Evolutionary conservation across 2,329 filamentous ascomycete species (phyloP), one percentile per base, ranked within the genome.

Genomic region (Chlorencoelia australis): DNA sequence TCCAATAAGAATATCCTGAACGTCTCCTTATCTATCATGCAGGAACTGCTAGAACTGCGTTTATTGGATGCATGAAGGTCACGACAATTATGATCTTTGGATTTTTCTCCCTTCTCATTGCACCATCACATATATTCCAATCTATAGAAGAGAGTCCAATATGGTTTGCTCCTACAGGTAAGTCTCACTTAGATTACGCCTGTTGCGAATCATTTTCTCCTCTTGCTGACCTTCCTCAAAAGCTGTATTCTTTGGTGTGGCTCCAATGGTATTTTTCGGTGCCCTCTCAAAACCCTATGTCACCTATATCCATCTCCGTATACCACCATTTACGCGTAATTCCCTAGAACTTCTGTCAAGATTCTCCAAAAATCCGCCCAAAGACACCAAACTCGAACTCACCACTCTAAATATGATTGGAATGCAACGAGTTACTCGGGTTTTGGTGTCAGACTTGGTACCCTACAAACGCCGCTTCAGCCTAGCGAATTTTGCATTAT

Each of bases 11-110:
- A 21, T 69, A 70, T 40, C 73, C 75, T 0, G 67, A 74, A 44
- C 64, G 63, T 10, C 54, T 88, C 18, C 68, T 86, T 47, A 71
- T 93, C 43, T 93, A 84, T 58, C 81, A 87, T 60, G 77, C 77
- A 35, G 82, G 84, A 35, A 79, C 74, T 1, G 68, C 69, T 7
- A 69, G 73, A 40, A 79, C 73, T 19, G 73, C 76, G 5, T 79
- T 82, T 46, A 61, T 89, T 30, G 82, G 79, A 32, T 72, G 76
- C 52, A 58, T 83, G 43, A 85, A 86, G 51, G 61, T 89, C 38
- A 76, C 76, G 1, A 79, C 79, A 3, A 67, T 91, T 26, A 73
- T 86, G 42, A 58, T 82, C 25, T 79, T 80, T 38, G 69, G 68
- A 15, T 74, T 81, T 47, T 83, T 83, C 50, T 68, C 67, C 45